Conservation (phyloP, 1,284 basidiomycete genomes). For the Leccinum subrobustum region DNA sequence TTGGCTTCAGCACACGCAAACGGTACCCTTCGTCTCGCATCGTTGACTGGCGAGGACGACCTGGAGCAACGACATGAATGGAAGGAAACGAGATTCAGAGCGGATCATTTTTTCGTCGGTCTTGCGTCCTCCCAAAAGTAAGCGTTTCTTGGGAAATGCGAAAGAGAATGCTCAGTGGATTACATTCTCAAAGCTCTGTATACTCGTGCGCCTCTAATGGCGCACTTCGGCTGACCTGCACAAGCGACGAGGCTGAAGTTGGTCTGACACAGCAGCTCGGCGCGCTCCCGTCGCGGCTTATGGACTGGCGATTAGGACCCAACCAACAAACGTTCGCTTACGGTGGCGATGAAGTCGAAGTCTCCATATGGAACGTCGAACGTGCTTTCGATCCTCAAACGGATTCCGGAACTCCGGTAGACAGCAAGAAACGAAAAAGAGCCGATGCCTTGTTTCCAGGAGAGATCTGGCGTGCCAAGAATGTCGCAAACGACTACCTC, state of each 20-base stretch:
- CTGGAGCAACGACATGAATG: slow-evolving; percentile 47
- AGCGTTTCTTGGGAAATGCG: background rate
- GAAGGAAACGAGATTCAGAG: slow-evolving; percentile 60
- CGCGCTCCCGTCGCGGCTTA: slow-evolving; percentile 61
- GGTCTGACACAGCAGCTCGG: slow-evolving; percentile 28
- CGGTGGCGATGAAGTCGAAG: slow-evolving; percentile 86
- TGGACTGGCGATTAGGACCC: slow-evolving; percentile 61
- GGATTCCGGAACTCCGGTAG: slow-evolving; percentile 16
- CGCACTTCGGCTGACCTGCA: slow-evolving; percentile 51
- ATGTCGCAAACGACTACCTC: slow-evolving; percentile 78
- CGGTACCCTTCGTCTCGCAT: slow-evolving; percentile 48
- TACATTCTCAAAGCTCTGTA: slow-evolving; percentile 27
- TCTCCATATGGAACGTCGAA: slow-evolving; percentile 81
- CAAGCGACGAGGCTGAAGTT: slow-evolving; percentile 29
- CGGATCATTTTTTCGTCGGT: slow-evolving; percentile 58
- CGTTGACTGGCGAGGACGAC: slow-evolving; percentile 40
- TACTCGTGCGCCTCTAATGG: slow-evolving; percentile 75
- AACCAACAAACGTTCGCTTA: slow-evolving; percentile 65
- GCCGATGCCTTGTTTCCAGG: slow-evolving; percentile 59
- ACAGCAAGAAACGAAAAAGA: slow-evolving; percentile 69
- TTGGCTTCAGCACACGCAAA: slow-evolving; percentile 60
- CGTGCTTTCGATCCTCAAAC: slow-evolving; percentile 50
- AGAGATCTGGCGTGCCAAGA: slow-evolving; percentile 80
- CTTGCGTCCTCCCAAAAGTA: slow-evolving; percentile 43
- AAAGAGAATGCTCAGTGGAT: slow-evolving; percentile 10